These are phyloP conservation scores for Populus hybrid DNA, from an alignment of 441 rosid genomes.

Conservation along the genomic window DNA sequence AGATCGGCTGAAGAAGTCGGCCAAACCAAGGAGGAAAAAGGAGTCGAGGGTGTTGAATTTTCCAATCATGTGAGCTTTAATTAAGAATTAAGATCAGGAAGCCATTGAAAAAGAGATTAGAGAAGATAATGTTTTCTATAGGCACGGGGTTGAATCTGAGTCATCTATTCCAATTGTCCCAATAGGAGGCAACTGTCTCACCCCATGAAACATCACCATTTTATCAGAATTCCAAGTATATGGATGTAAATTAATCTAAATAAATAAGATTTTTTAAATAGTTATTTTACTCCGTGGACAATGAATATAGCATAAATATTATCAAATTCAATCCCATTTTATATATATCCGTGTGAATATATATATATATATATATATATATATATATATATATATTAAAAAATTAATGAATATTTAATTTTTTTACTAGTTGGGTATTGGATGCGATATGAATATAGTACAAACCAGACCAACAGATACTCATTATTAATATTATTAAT, in stretches of 20 bases:
- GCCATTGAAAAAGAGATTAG: constrained; percentile 1
- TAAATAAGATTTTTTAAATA: no score
- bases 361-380: no score
- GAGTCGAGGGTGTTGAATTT: constrained; percentile 33
- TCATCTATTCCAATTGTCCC: background rate
- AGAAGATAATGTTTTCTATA: background rate
- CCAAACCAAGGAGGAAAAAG: constrained; percentile 22
- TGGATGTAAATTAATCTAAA: no score
- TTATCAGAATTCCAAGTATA: no score
- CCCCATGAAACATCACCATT: constrained; percentile 26
- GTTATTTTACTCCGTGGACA: no score
- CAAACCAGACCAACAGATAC: no score
- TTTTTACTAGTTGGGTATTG: background rate
- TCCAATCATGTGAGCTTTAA: background rate
- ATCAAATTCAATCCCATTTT: no score
- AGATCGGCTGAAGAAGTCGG: background rate
- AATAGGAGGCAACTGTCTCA: constrained; percentile 31
- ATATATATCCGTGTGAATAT: no score
- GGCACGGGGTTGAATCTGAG: background rate
- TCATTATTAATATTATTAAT: no score
- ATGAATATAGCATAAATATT: no score
- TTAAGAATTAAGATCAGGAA: background rate
- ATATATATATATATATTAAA: no score
- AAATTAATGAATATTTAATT: no score
- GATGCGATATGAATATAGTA: background rate